Percentiles rank a stretch among this genome's conserved stretches.
These are phyloP conservation scores for Kuraishia floccosa DNA, from an alignment of 805 yeast species.

Conservation along the genomic window DNA sequence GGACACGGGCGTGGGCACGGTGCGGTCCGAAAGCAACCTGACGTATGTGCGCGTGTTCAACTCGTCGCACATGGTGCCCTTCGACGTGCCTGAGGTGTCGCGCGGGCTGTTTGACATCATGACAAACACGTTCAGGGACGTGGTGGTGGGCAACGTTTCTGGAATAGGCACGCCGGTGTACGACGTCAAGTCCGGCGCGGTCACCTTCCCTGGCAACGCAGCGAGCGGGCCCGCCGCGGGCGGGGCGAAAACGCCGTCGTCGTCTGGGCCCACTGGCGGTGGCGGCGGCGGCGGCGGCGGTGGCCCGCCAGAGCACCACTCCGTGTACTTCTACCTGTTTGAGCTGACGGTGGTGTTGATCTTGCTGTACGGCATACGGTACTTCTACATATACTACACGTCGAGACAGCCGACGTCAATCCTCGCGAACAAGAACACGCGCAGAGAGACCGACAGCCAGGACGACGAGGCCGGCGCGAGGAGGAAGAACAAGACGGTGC, in stretches of 20 bases:
- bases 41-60: conserved; percentile 65
- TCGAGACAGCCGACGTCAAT: conserved; percentile 10
- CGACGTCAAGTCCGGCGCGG: conserved; percentile 6
- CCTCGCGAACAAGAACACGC: conserved; percentile 3
- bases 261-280: neutral
- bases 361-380: conserved; percentile 11
- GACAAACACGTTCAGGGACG: conserved; percentile 18
- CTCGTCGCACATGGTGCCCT: conserved; percentile 92
- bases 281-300: neutral
- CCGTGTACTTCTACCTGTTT: conserved; percentile 9
- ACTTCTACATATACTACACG: conserved; percentile 11
- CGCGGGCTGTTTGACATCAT: conserved; percentile 57
- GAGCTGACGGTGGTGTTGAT: conserved; percentile 11
- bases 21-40: conserved; percentile 50
- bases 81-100: conserved; percentile 59
- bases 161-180: conserved; percentile 16
- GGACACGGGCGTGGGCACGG: conserved; percentile 22
- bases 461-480: neutral
- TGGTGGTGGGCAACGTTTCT: conserved; percentile 8
- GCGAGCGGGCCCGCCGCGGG: conserved; percentile 3
- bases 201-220: too few relatives aligned
- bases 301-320: neutral
- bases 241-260: neutral
- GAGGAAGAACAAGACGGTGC: conserved; percentile 20
- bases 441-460: neutral